Conservation (phyloP, 139 green algal genomes). For the Tetradesmus obliquus region DNA sequence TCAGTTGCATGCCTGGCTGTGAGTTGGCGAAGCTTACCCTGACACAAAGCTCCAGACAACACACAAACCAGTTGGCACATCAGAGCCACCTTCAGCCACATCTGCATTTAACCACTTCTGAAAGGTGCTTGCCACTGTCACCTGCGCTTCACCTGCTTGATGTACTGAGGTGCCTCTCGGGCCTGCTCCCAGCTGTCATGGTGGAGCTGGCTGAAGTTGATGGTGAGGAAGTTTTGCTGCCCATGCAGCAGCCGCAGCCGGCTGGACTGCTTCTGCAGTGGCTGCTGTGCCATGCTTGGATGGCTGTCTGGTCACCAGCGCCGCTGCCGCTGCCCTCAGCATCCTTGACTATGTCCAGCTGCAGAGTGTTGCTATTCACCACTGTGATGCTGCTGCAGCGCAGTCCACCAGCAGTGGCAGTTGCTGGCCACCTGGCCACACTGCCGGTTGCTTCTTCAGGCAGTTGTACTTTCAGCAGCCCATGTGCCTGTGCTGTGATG, state of each 20-base stretch:
- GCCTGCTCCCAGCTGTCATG: not conserved
- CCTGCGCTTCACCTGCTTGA: not conserved
- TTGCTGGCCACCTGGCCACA: not conserved
- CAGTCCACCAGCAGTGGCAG: not conserved
- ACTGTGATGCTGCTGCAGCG: not conserved
- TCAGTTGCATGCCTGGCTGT: too few relatives aligned
- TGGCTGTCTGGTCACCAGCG: not conserved
- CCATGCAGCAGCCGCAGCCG: conserved; percentile 37
- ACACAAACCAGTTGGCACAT: too few relatives aligned
- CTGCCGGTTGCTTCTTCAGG: not conserved
- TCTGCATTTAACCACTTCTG: too few relatives aligned
- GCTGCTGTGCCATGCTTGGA: not conserved
- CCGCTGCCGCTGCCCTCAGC: not conserved
- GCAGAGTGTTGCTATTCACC: not conserved
- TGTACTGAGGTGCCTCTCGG: not conserved
- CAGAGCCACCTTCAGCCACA: too few relatives aligned
- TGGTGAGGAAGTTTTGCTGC: not conserved
- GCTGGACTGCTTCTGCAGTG: conserved; percentile 1
- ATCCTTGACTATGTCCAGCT: not conserved
- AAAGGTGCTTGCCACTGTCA: too few relatives aligned
- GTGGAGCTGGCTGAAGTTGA: conserved; percentile 3
- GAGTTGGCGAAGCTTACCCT: too few relatives aligned
- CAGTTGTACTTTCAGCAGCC: not conserved
- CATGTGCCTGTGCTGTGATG: not conserved
- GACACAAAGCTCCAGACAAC: too few relatives aligned